Percentiles rank a stretch among this genome's conserved stretches.
phyloP scores from a whole-genome alignment of 805 yeast genomes.

The Myxozyma melibiosi region DNA sequence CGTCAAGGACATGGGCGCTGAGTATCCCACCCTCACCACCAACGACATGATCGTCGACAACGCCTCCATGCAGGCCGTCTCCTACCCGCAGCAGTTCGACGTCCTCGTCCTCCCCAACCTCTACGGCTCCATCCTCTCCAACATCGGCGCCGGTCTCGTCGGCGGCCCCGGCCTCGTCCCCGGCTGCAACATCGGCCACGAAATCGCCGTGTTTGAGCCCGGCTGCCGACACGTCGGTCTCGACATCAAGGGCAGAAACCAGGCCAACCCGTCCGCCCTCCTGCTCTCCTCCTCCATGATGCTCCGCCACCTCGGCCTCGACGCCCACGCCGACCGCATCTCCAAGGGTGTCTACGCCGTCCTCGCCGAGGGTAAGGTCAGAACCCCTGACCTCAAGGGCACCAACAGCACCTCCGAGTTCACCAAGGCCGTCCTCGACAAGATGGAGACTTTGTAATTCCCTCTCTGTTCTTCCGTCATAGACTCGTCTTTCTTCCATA shows the following conservation, averaged over 20 bases:
- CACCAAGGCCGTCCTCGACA: conserved; percentile 77
- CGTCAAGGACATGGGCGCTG: conserved; percentile 80
- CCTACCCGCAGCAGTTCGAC: conserved; percentile 97
- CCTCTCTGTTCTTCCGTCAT: neutral
- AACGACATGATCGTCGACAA: conserved; percentile 97
- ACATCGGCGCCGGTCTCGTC: conserved; percentile 95
- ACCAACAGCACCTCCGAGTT: conserved; percentile 85
- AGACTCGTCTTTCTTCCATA: neutral
- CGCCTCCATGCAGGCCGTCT: conserved; percentile 99
- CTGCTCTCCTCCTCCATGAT: conserved; percentile 86
- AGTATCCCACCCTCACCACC: conserved; percentile 78
- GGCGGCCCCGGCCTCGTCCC: conserved; percentile 99
- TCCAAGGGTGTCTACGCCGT: conserved; percentile 87
- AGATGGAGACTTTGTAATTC: conserved; percentile 28
- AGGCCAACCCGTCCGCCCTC: conserved; percentile 98
- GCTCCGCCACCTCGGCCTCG: conserved; percentile 93
- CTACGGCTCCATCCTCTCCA: conserved; percentile 95
- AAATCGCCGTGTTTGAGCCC: conserved; percentile 97
- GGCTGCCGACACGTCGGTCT: conserved; percentile 97
- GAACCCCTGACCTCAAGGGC: conserved; percentile 94
- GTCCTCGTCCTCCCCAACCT: conserved; percentile 97
- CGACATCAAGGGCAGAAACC: conserved; percentile 90
- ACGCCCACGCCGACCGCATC: conserved; percentile 80
- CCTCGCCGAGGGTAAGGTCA: conserved; percentile 80
- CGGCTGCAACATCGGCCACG: conserved; percentile 98